phyloP scores from a whole-genome alignment of 805 yeast genomes.

The Cyberlindnera nakhonratchasimensis region DNA sequence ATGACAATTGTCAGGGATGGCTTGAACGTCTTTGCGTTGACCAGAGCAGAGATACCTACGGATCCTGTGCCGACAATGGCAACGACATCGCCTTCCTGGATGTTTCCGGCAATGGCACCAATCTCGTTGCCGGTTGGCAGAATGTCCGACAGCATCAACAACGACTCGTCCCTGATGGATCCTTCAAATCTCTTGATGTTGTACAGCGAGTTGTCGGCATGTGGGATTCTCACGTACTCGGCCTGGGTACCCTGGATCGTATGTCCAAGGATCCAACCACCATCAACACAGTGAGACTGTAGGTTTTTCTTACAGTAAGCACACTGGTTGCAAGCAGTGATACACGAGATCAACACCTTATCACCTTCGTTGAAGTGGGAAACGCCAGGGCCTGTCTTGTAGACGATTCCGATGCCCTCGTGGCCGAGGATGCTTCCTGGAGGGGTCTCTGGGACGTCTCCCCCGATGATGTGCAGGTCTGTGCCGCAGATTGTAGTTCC shows the following conservation, averaged over 20 bases:
- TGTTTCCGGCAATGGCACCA: slow-evolving; percentile 55
- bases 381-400: slow-evolving; percentile 47
- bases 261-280: slow-evolving; percentile 53
- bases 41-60: slow-evolving; percentile 60
- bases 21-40: slow-evolving; percentile 49
- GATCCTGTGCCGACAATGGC: slow-evolving; percentile 70
- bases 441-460: slow-evolving; percentile 52
- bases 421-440: slow-evolving; percentile 55
- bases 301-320: slow-evolving; percentile 51
- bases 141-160: slow-evolving; percentile 60
- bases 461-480: slow-evolving; percentile 59
- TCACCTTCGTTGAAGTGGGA: slow-evolving; percentile 51
- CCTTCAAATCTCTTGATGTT: slow-evolving; percentile 32
- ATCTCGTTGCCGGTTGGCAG: slow-evolving; percentile 67
- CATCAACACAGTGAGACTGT: slow-evolving; percentile 58
- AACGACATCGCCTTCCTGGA: slow-evolving; percentile 52
- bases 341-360: slow-evolving; percentile 60
- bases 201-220: slow-evolving; percentile 39
- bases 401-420: slow-evolving; percentile 56
- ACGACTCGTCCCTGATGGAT: slow-evolving; percentile 42
- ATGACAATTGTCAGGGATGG: slow-evolving; percentile 56
- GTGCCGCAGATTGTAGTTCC: slow-evolving; percentile 65
- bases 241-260: slow-evolving; percentile 69
- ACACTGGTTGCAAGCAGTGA: slow-evolving; percentile 59
- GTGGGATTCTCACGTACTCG: slow-evolving; percentile 54